phyloP scores from a whole-genome alignment of 768 basidiomycete species.

The Royoungia palumana region DNA sequence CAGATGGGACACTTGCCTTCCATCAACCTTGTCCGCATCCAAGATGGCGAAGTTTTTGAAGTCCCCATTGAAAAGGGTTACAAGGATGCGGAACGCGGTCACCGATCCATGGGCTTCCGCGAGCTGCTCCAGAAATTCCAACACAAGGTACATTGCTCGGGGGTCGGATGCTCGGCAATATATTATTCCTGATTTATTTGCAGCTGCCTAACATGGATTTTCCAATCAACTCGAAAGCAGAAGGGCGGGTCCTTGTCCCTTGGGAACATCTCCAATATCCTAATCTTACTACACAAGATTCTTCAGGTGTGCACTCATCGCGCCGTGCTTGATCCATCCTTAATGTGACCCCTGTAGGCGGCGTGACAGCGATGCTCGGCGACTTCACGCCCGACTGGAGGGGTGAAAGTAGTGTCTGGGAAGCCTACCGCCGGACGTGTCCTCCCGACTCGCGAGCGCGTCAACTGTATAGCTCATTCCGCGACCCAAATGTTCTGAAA shows the following conservation, averaged over 20 bases:
- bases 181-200: not conserved
- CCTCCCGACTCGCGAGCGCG: slow-evolving; percentile 74
- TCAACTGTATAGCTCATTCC: slow-evolving; percentile 75
- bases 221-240: slow-evolving; percentile 89
- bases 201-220: slow-evolving; percentile 94
- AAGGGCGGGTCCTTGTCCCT: slow-evolving; percentile 88
- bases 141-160: slow-evolving; percentile 43
- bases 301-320: slow-evolving; percentile 26
- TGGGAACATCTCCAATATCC: slow-evolving; percentile 82
- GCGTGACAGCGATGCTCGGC: slow-evolving; percentile 55
- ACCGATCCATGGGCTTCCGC: slow-evolving; percentile 74
- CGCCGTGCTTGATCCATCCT: not conserved
- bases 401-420: slow-evolving; percentile 85
- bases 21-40: slow-evolving; percentile 82
- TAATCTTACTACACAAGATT: slow-evolving; percentile 55
- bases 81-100: slow-evolving; percentile 66
- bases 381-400: slow-evolving; percentile 82
- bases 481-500: slow-evolving; percentile 40
- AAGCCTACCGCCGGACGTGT: slow-evolving; percentile 91
- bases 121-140: slow-evolving; percentile 72
- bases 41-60: slow-evolving; percentile 56
- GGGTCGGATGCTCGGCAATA: not conserved
- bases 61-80: slow-evolving; percentile 55
- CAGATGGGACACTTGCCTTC: slow-evolving; percentile 78
- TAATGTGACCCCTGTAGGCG: slow-evolving; percentile 32